Conservation (phyloP, 108 stramenopile genomes). For the Nitzschia putrida region DNA sequence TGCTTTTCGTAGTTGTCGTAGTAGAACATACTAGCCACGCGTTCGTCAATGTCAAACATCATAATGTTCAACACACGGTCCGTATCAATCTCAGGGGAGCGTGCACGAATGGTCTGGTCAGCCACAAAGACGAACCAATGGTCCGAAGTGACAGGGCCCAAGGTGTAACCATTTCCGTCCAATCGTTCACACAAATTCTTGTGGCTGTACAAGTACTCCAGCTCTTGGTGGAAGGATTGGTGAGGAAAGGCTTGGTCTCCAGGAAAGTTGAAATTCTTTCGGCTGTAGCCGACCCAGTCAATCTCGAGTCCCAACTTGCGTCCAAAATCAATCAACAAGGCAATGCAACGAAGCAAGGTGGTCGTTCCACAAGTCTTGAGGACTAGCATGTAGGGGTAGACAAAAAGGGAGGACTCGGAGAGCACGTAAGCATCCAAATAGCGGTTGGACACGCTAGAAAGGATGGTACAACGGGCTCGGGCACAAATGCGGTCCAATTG, state of each 20-base stretch:
- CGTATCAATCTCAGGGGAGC: conserved; percentile 67
- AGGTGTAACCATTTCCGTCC: conserved; percentile 95
- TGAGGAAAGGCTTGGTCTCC: conserved; percentile 92
- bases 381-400: conserved; percentile 97
- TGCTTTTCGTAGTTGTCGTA: conserved; percentile 68
- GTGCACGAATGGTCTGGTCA: conserved; percentile 90
- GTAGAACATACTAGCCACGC: conserved; percentile 86
- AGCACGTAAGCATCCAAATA: conserved; percentile 98
- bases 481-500: conserved; percentile 91
- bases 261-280: conserved; percentile 99
- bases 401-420: conserved; percentile 96
- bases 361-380: conserved; percentile 99
- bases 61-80: conserved; percentile 99
- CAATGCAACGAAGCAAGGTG: conserved; percentile 96
- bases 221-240: conserved; percentile 88
- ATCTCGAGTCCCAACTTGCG: conserved; percentile 87
- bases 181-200: conserved; percentile 84
- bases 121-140: conserved; percentile 99
- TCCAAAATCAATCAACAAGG: conserved; percentile 88
- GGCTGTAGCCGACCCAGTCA: conserved; percentile 98
- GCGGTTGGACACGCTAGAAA: conserved; percentile 87
- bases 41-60: conserved; percentile 99
- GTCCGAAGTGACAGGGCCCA: conserved; percentile 97
- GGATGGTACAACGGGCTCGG: conserved; percentile 95
- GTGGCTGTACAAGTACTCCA: conserved; percentile 91